Conservation (phyloP, 1,284 basidiomycete species). For the Trametes hirsuta region DNA sequence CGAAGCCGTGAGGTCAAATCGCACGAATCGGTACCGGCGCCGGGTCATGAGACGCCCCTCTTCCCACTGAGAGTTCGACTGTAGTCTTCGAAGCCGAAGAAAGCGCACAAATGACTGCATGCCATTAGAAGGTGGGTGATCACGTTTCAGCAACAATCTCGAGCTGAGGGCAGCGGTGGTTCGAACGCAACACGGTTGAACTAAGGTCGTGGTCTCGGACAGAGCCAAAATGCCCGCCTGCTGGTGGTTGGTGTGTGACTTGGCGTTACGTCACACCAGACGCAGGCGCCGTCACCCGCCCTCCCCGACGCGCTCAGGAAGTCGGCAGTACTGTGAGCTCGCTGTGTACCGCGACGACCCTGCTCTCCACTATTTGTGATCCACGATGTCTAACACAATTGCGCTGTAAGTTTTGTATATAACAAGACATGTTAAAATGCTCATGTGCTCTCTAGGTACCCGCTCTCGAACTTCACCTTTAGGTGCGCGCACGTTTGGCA, state of each 20-base stretch:
- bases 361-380: not conserved
- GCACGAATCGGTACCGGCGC: not conserved
- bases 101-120: no score
- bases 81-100: no score
- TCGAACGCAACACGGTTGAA: no score
- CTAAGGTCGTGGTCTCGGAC: no score
- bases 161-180: no score
- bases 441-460: conserved; percentile 54
- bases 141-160: no score
- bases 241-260: not conserved
- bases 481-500: conserved; percentile 47
- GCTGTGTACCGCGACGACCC: not conserved
- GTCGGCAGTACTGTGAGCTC: not conserved
- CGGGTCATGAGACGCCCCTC: not conserved
- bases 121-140: no score
- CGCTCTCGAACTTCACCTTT: conserved; percentile 88
- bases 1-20: not conserved
- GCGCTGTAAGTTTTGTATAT: conserved; percentile 56
- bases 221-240: no score
- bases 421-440: not conserved
- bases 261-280: not conserved
- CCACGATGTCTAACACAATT: conserved; percentile 74
- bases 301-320: not conserved
- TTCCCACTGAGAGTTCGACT: no score
- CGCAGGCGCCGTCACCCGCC: not conserved